Conservation (phyloP, 768 basidiomycete species). For the Kwoniella dejecticola region DNA sequence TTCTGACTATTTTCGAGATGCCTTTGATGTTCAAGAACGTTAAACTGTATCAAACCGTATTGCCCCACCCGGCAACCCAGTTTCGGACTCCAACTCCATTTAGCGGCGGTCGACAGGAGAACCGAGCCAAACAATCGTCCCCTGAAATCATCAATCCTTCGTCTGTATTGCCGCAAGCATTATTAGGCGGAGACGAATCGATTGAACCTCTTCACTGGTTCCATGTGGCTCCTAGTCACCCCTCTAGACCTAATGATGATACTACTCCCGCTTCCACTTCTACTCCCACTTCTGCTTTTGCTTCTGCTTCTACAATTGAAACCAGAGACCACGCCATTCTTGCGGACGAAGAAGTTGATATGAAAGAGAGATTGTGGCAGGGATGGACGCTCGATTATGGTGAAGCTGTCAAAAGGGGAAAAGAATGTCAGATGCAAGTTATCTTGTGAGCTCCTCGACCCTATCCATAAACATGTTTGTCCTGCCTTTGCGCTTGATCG, state of each 20-base stretch:
- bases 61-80: not conserved
- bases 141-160: constrained; percentile 2
- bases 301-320: too few relatives aligned
- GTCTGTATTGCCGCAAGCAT: not conserved
- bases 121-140: not conserved
- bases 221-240: not conserved
- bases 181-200: not conserved
- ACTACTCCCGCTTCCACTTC: too few relatives aligned
- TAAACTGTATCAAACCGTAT: not conserved
- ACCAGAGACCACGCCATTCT: too few relatives aligned
- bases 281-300: too few relatives aligned
- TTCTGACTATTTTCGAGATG: too few relatives aligned
- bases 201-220: not conserved
- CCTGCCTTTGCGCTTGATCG: too few relatives aligned
- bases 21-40: too few relatives aligned
- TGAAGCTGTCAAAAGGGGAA: not conserved
- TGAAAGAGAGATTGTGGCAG: not conserved
- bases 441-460: not conserved
- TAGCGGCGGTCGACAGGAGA: too few relatives aligned
- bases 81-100: too few relatives aligned
- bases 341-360: not conserved
- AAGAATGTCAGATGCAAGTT: constrained; percentile 4
- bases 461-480: not conserved
- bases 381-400: not conserved
- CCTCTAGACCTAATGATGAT: too few relatives aligned